These are phyloP conservation scores for Triglochin maritima DNA, from an alignment of 106 monocot genomes.

Conservation along the genomic window DNA sequence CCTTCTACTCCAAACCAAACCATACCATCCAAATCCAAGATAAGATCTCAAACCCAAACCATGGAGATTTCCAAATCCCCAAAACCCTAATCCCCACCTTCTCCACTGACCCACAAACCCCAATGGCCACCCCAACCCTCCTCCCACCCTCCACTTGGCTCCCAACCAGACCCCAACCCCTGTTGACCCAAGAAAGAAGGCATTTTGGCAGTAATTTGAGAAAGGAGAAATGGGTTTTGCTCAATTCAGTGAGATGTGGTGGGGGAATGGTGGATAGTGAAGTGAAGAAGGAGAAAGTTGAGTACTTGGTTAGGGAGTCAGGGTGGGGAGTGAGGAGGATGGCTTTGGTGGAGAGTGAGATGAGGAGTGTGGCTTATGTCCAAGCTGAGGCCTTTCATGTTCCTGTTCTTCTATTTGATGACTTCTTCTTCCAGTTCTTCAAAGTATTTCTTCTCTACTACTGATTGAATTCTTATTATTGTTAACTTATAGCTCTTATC, in stretches of 20 bases:
- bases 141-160: not conserved
- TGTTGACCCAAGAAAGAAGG: not conserved
- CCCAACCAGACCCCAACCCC: not conserved
- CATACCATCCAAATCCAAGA: not conserved
- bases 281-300: conserved; percentile 3
- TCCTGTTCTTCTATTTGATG: conserved; percentile 58
- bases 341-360: conserved; percentile 47
- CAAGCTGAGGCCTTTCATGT: conserved; percentile 91
- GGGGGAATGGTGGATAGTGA: not conserved
- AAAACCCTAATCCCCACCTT: not conserved
- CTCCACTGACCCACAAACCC: not conserved
- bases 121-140: not conserved
- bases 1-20: too few relatives aligned
- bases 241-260: not conserved
- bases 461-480: not conserved
- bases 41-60: not conserved
- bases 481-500: too few relatives aligned
- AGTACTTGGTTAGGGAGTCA: conserved; percentile 42
- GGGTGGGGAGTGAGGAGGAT: conserved; percentile 90
- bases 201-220: not conserved
- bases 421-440: conserved; percentile 68
- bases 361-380: conserved; percentile 62
- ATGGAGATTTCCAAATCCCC: not conserved
- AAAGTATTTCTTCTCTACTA: conserved; percentile 17
- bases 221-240: not conserved